phyloP scores from a whole-genome alignment of 805 yeast genomes.

The Lachancea kluyveri region DNA sequence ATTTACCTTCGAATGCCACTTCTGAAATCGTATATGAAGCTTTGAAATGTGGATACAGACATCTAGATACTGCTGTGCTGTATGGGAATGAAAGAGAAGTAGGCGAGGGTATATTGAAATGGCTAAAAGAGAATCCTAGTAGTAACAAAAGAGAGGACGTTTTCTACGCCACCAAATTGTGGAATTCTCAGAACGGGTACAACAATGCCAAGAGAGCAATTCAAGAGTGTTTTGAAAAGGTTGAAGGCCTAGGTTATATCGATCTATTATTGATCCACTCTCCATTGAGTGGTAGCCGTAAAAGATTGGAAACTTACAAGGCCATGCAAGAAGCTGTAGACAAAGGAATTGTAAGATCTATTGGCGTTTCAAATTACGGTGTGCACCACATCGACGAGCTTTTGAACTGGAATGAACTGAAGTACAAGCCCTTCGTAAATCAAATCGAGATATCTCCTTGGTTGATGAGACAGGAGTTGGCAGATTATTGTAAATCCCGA shows the following conservation, averaged over 20 bases:
- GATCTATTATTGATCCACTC: constrained; percentile 66
- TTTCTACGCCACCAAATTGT: constrained; percentile 64
- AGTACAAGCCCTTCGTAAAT: constrained; percentile 61
- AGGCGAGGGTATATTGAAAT: constrained; percentile 50
- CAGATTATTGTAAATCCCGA: constrained; percentile 49
- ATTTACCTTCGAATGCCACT: constrained; percentile 35
- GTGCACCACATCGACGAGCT: constrained; percentile 53
- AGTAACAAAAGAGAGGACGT: constrained; percentile 45
- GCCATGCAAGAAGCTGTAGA: constrained; percentile 72
- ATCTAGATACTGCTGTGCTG: constrained; percentile 64
- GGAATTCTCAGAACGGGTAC: constrained; percentile 64
- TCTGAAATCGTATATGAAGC: constrained; percentile 47
- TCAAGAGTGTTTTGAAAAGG: constrained; percentile 44
- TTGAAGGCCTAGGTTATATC: constrained; percentile 54
- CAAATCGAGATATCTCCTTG: constrained; percentile 85
- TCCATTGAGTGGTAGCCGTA: constrained; percentile 43
- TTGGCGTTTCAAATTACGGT: constrained; percentile 79
- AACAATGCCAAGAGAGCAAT: constrained; percentile 52
- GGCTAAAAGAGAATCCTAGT: constrained; percentile 41
- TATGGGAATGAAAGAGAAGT: constrained; percentile 62
- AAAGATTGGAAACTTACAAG: constrained; percentile 57
- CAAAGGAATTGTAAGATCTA: constrained; percentile 50
- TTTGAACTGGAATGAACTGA: constrained; percentile 47
- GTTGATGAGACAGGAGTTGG: constrained; percentile 61
- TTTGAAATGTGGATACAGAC: constrained; percentile 62